Conservation (phyloP, 805 yeast genomes). For the Blastobotrys muscicola region DNA sequence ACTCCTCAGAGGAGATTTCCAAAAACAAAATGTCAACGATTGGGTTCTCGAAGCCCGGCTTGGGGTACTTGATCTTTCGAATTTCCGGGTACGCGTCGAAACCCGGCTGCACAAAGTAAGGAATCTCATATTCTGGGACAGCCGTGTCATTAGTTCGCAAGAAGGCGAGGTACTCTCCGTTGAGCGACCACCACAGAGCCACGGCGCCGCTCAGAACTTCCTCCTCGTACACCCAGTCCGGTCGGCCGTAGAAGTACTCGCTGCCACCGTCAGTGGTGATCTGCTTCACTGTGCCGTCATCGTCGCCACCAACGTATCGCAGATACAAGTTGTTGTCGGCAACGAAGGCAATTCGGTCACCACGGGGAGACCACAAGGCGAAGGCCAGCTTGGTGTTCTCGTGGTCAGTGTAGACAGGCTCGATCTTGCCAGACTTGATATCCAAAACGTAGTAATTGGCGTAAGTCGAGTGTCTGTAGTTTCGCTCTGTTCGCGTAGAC, state of each 20-base stretch:
- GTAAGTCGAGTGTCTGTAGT: slow-evolving; percentile 63
- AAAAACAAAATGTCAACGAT: slow-evolving; percentile 44
- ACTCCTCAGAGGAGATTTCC: slow-evolving; percentile 25
- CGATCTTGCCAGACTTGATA: slow-evolving; percentile 28
- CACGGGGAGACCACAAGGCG: slow-evolving; percentile 70
- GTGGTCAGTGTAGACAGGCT: slow-evolving; percentile 22
- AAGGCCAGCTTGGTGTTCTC: slow-evolving; percentile 33
- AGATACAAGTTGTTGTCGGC: slow-evolving; percentile 60
- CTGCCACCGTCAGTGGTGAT: slow-evolving; percentile 64
- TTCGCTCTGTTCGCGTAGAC: slow-evolving; percentile 37
- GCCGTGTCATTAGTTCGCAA: slow-evolving; percentile 61
- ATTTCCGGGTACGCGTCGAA: slow-evolving; percentile 49
- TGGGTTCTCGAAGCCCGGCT: slow-evolving; percentile 75
- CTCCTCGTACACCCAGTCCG: slow-evolving; percentile 94
- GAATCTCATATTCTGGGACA: slow-evolving; percentile 65
- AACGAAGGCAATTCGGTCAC: slow-evolving; percentile 56
- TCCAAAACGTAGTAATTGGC: slow-evolving; percentile 58
- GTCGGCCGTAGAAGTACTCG: slow-evolving; percentile 72
- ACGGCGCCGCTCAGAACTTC: slow-evolving; percentile 65
- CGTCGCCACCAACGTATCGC: slow-evolving; percentile 32
- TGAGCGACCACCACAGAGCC: slow-evolving; percentile 84
- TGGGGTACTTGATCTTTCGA: slow-evolving; percentile 64
- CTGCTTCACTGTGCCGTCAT: slow-evolving; percentile 30
- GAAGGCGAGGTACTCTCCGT: slow-evolving; percentile 54
- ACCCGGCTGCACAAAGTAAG: slow-evolving; percentile 52